Base-by-base conservation (phyloP, 805 yeast genomes). In the Pichia sporocuriosa region DNA sequence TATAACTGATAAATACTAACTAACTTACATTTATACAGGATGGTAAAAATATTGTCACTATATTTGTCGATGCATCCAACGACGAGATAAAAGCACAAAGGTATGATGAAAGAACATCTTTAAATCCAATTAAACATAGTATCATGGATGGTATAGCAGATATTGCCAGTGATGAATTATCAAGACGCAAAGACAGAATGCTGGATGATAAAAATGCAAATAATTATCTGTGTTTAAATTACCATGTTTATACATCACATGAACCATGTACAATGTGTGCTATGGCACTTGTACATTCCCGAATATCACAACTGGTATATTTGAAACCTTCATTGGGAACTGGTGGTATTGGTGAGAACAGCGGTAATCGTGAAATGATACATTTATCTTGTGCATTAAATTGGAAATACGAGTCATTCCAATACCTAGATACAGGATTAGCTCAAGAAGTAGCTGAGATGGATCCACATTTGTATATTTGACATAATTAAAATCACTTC, bases 241-340 rank as follows among this genome's bases (percentile, higher is more conserved):
- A 78, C 49, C 79, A 84, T 46, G 87, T 93, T 0, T 87, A 84
- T 56, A 84, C 94, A 1, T 83, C 96, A 0, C 95, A 88, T 57
- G 98, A 93, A 59, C 98, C 98, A 0, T 93, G 98, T 55, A 75
- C 86, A 0, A 93, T 90, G 97, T 93, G 98, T 56, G 66, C 85
- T 6, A 93, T 93, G 98, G 97, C 97, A 0, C 67, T 93, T 31
- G 80, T 89, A 10, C 98, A 93, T 58, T 90, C 97, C 1, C 68
- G 98, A 37, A 73, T 93, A 0, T 72, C 77, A 13, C 68, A 87
- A 39, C 63, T 90, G 26, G 64, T 84, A 1, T 90, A 79, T 60
- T 50, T 84, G 15, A 63, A 65, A 30, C 64, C 73, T 3, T 70
- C 74, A 48, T 49, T 53, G 0, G 44, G 45, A 20, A 76, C 84